These are phyloP conservation scores for Capillidium heterosporum DNA, from an alignment of 371 early-diverging fungal genomes.

Conservation along the genomic window DNA sequence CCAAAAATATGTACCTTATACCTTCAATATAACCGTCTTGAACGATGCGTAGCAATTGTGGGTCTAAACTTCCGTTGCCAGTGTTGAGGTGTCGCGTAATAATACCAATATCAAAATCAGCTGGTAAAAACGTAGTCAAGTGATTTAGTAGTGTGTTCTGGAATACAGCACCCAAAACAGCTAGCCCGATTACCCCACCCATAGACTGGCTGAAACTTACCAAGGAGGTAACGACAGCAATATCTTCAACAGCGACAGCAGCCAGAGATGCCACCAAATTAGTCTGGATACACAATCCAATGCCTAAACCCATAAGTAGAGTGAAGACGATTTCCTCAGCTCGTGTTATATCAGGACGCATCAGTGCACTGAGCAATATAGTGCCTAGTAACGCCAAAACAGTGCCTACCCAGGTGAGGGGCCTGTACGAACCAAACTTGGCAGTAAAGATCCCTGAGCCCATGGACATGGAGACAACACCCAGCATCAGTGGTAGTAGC, in stretches of 20 bases:
- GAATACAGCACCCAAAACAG: constrained; percentile 21
- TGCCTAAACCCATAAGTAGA: background rate
- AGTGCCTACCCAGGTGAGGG: background rate
- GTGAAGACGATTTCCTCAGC: background rate
- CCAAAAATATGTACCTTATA: background rate
- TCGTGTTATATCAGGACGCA: background rate
- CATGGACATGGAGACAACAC: constrained; percentile 13
- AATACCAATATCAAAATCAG: background rate
- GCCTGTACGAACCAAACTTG: constrained; percentile 9
- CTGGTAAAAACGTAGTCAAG: background rate
- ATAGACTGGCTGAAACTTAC: constrained; percentile 22
- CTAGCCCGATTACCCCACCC: constrained; percentile 27
- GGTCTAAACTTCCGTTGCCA: background rate
- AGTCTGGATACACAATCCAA: background rate
- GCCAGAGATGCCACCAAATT: background rate
- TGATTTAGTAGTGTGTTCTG: constrained; percentile 11
- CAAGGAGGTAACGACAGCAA: constrained; percentile 28
- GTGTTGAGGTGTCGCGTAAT: background rate
- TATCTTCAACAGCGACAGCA: constrained; percentile 15
- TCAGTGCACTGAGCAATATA: constrained; percentile 5
- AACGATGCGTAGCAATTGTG: background rate
- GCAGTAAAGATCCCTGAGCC: constrained; percentile 13
- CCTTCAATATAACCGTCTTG: background rate
- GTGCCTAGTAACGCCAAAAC: background rate
- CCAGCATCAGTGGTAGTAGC: constrained; percentile 28